Evolutionary conservation across 2,329 filamentous ascomycete species (phyloP), one percentile per base, ranked within the genome.

Genomic region (Colletotrichum sp.): DNA sequence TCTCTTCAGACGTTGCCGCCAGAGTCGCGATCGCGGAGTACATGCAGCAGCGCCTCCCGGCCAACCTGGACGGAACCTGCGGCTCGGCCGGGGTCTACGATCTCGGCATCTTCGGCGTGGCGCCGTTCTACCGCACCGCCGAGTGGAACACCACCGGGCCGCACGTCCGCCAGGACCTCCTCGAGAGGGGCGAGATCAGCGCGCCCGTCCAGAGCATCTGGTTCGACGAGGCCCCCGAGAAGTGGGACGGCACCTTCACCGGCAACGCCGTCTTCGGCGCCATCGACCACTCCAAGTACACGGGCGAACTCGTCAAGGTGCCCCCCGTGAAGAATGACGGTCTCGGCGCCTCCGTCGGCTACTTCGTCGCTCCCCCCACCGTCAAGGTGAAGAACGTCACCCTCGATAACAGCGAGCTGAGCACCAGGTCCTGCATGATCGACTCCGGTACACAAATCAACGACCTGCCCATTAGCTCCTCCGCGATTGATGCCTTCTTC

Each of bases 171-270:
- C 71, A 74, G 43, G 67, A 71, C 25, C 67, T 74, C 27, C 71
- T 74, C 60, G 60, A 74, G 32, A 70, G 28, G 25, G 71, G 71
- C 5, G 12, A 22, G 34, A 71, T 74, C 60, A 74, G 60, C 66
- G 71, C 71, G 8, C 71, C 71, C n/a, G 60, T 74, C 34, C 71
- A 70, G 66, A 74, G 66, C 71, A 70, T 74, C 27, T 74, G 71
- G 71, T 74, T 74, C 34, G 71, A 74, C 48, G 71, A 70, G 66
- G 60, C 71, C 8, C 71, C 71, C 28, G 66, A 27, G 4, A 43
- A 66, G 1, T 74, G 71, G 71, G 56, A 74, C 34, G 66, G 66
- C 60, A 74, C 71, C 34, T 71, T 74, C 48, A 74, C 71, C 34
- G 66, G 66, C 15, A 74, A 71, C 48, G 71, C 71, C 18, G 32